These are phyloP conservation scores for Penicillium lividum DNA, from an alignment of 495 filamentous ascomycete species.

Conservation along the genomic window DNA sequence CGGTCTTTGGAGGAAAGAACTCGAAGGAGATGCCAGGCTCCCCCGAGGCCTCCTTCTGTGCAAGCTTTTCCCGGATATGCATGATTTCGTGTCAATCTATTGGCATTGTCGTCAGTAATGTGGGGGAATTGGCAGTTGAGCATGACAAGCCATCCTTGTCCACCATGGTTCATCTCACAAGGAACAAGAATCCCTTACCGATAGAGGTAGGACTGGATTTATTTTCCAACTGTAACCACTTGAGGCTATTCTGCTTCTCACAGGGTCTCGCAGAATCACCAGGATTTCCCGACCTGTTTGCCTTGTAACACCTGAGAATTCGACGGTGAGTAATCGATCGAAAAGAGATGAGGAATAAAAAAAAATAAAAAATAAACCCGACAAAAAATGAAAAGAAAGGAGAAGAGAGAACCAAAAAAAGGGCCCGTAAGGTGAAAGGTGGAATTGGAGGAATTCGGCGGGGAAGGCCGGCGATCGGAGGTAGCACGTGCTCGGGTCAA, in stretches of 20 bases:
- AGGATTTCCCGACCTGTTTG: conserved; percentile 19
- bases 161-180: neutral
- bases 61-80: conserved; percentile 93
- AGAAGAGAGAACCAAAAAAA: conserved; percentile 1
- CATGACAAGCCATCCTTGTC: neutral
- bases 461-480: conserved; percentile 32
- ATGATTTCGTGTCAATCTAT: conserved; percentile 42
- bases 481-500: conserved; percentile 27
- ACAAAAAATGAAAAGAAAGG: conserved; percentile 3
- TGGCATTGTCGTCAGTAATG: conserved; percentile 12
- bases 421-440: conserved; percentile 12
- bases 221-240: neutral
- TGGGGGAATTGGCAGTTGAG: neutral
- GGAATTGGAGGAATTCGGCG: conserved; percentile 12
- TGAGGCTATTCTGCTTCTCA: conserved; percentile 10
- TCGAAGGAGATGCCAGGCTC: conserved; percentile 95
- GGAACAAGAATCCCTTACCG: neutral
- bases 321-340: conserved; percentile 2
- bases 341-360: neutral
- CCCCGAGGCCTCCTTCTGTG: conserved; percentile 72
- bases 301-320: conserved; percentile 11
- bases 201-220: neutral
- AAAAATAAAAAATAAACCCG: conserved; percentile 10
- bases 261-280: conserved; percentile 21
- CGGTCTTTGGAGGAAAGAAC: conserved; percentile 99